phyloP scores from a whole-genome alignment of 1,139 yeast genomes.

The Yamadazyma songkhlaensis region DNA sequence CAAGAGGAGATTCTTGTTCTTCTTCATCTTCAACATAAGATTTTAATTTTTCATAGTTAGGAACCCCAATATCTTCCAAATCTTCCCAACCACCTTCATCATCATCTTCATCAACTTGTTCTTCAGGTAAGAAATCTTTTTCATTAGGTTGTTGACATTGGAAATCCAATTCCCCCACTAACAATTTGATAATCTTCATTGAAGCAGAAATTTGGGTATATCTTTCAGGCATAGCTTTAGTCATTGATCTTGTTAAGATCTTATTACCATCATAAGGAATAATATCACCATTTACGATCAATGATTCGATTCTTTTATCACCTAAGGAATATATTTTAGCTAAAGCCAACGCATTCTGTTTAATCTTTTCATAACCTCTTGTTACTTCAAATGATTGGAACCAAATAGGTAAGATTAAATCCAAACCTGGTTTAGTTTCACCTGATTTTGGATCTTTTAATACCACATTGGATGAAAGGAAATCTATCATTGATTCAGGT shows the following conservation, averaged over 20 bases:
- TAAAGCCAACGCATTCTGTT: conserved; percentile 69
- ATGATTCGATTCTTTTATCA: conserved; percentile 49
- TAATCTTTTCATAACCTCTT: conserved; percentile 73
- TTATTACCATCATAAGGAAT: conserved; percentile 59
- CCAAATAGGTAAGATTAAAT: conserved; percentile 60
- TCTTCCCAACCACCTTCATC: conserved; percentile 80
- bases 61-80: conserved; percentile 61
- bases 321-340: conserved; percentile 54
- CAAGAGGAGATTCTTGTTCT: conserved; percentile 32
- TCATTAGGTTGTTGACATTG: conserved; percentile 51
- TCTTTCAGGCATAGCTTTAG: conserved; percentile 61
- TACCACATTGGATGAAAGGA: conserved; percentile 45
- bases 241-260: conserved; percentile 83
- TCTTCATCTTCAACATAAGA: conserved; percentile 50
- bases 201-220: conserved; percentile 68
- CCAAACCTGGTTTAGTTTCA: conserved; percentile 22
- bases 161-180: conserved; percentile 65
- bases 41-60: conserved; percentile 56
- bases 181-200: conserved; percentile 67
- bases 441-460: conserved; percentile 25
- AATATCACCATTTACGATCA: conserved; percentile 75
- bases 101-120: conserved; percentile 46
- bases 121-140: conserved; percentile 31
- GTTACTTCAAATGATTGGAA: conserved; percentile 76
- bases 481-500: conserved; percentile 58